Conservation (phyloP, 1,284 basidiomycete genomes). For the Sparassis latifolia region DNA sequence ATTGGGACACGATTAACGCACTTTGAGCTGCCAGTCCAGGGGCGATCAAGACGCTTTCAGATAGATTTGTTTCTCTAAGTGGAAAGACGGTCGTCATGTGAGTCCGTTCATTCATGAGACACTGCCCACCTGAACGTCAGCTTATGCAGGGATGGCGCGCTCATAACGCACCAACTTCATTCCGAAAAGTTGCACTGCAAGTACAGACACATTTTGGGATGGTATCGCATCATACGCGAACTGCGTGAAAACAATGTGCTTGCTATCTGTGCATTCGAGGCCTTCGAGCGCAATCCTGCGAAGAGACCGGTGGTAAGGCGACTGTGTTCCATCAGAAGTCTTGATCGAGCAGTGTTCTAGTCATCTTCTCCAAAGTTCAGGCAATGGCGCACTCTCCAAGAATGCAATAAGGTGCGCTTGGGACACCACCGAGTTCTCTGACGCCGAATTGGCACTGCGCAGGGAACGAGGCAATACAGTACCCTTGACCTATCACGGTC, state of each 20-base stretch:
- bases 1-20: background rate
- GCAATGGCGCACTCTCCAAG: constrained; percentile 43
- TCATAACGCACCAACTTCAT: constrained; percentile 74
- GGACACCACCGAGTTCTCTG: constrained; percentile 15
- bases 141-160: constrained; percentile 63
- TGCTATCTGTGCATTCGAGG: constrained; percentile 75
- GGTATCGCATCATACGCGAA: constrained; percentile 65
- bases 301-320: constrained; percentile 58
- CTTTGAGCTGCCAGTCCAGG: constrained; percentile 1
- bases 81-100: constrained; percentile 9
- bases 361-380: constrained; percentile 30
- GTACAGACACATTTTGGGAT: constrained; percentile 66
- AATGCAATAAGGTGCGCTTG: constrained; percentile 39
- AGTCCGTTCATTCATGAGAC: background rate
- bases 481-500: too few species aligned
- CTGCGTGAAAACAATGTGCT: constrained; percentile 47
- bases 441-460: constrained; percentile 24
- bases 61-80: constrained; percentile 2
- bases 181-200: constrained; percentile 56
- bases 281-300: constrained; percentile 55
- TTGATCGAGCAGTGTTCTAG: background rate
- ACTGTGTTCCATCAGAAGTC: background rate
- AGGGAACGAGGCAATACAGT: too few species aligned
- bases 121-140: background rate
- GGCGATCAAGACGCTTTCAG: constrained; percentile 4